phyloP scores from a whole-genome alignment of 2,329 filamentous ascomycete genomes.

The Sporothrix curviconia region DNA sequence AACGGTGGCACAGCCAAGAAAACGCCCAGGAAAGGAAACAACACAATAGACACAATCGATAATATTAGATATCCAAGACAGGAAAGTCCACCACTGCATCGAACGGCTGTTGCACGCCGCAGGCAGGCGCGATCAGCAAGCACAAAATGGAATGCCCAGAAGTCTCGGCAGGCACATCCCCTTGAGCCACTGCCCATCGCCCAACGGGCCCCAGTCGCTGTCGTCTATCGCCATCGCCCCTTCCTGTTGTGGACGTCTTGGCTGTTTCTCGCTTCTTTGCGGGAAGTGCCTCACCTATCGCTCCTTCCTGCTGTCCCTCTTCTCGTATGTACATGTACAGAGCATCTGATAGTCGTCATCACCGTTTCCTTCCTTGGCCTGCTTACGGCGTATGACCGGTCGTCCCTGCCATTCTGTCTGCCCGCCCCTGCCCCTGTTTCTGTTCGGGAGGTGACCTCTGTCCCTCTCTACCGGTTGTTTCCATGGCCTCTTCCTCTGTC shows the following conservation, averaged over 20 bases:
- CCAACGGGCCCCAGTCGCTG: background rate
- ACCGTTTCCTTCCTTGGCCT: background rate
- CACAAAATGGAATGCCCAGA: conserved; percentile 2
- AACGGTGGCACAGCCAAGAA: conserved; percentile 10
- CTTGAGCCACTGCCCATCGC: no score
- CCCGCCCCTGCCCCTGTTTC: background rate
- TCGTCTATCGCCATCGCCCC: background rate
- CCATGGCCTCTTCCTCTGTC: background rate
- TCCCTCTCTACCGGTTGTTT: background rate
- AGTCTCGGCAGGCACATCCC: conserved; percentile 10
- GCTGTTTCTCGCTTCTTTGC: background rate
- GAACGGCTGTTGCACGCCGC: no score
- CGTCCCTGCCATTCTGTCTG: no score
- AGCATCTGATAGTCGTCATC: background rate
- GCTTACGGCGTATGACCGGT: background rate
- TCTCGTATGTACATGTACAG: no score
- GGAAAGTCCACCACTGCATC: background rate
- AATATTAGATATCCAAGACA: conserved; percentile 3
- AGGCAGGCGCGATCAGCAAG: conserved; percentile 4
- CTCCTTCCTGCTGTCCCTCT: background rate
- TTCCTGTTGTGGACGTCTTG: conserved; percentile 2
- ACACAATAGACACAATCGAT: no score
- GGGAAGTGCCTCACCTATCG: background rate
- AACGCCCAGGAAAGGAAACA: background rate
- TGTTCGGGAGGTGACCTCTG: background rate